Percentiles rank a stretch among this genome's conserved stretches.
Conservation (phyloP, 2,329 filamentous ascomycete species). For the Fusarium xyrophilum region DNA sequence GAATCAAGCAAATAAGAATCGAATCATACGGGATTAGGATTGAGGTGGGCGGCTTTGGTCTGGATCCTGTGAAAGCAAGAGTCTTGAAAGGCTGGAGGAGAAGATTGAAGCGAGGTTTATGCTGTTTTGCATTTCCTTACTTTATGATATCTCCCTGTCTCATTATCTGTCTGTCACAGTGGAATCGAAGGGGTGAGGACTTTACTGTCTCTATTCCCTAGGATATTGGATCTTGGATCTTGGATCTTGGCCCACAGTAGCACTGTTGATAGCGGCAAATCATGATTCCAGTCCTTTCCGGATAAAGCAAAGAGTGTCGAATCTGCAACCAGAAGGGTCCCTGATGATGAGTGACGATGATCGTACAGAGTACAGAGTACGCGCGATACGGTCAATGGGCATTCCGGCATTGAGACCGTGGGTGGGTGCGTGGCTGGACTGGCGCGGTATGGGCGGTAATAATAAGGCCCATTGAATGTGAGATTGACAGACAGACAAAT, state of each 20-base stretch:
- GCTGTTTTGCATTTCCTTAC: conserved; percentile 10
- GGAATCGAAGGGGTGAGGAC: conserved; percentile 5
- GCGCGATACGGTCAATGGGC: background rate
- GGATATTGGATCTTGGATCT: background rate
- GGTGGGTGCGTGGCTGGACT: background rate
- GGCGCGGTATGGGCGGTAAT: conserved; percentile 14
- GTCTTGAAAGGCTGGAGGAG: conserved; percentile 6
- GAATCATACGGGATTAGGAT: conserved; percentile 36
- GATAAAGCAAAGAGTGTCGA: conserved; percentile 20
- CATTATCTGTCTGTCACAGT: background rate
- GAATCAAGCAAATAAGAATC: background rate
- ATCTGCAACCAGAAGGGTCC: conserved; percentile 1
- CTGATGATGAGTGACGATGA: conserved; percentile 10
- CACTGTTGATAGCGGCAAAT: conserved; percentile 30
- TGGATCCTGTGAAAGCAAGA: conserved; percentile 37
- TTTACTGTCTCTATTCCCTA: conserved; percentile 22
- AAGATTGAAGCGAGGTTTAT: conserved; percentile 24
- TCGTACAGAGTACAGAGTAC: too few relatives aligned
- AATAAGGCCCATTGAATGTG: too few relatives aligned
- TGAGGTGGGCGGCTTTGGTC: conserved; percentile 41
- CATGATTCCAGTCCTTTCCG: conserved; percentile 30
- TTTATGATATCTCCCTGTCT: background rate
- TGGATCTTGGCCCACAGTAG: conserved; percentile 8
- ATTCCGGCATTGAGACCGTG: conserved; percentile 6
- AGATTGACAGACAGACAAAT: background rate